A percentile compares a stretch with the other conserved stretches of the same genome.
phyloP scores from a whole-genome alignment of 306 rosid genomes.

The Begonia masoniana region DNA sequence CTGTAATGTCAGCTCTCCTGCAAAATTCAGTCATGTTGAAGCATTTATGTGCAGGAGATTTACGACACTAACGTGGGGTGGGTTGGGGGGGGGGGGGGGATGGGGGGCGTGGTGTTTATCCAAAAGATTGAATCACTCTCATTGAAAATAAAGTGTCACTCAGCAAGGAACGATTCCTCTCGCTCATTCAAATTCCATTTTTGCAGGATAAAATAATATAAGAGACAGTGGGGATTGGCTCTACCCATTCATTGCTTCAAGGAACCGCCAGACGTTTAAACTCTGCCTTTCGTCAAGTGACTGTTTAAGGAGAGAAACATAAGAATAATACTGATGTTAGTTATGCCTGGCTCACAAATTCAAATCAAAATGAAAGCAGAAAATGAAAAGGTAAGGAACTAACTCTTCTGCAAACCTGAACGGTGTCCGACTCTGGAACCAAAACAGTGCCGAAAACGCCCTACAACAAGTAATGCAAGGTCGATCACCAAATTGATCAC shows the following conservation, averaged over 20 bases:
- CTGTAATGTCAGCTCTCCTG: slow-evolving; percentile 79
- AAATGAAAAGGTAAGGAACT: slow-evolving; percentile 18
- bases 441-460: slow-evolving; percentile 64
- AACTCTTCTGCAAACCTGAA: slow-evolving; percentile 86
- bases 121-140: no score
- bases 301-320: slow-evolving; percentile 27
- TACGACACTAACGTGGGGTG: no score
- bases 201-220: no score
- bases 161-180: no score
- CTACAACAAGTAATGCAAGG: slow-evolving; percentile 29
- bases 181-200: no score
- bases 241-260: slow-evolving; percentile 89
- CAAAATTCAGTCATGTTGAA: neutral
- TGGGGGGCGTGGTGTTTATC: no score
- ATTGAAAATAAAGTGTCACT: no score
- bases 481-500: slow-evolving; percentile 12
- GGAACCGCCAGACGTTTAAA: slow-evolving; percentile 78
- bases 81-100: no score
- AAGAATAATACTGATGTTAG: no score
- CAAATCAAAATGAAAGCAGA: slow-evolving; percentile 4
- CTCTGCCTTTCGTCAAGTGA: slow-evolving; percentile 79
- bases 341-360: neutral
- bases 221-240: slow-evolving; percentile 1
- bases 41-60: no score
- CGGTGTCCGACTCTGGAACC: slow-evolving; percentile 60